Conservation (phyloP, 805 yeast species). For the Ogataea paradorogensis region DNA sequence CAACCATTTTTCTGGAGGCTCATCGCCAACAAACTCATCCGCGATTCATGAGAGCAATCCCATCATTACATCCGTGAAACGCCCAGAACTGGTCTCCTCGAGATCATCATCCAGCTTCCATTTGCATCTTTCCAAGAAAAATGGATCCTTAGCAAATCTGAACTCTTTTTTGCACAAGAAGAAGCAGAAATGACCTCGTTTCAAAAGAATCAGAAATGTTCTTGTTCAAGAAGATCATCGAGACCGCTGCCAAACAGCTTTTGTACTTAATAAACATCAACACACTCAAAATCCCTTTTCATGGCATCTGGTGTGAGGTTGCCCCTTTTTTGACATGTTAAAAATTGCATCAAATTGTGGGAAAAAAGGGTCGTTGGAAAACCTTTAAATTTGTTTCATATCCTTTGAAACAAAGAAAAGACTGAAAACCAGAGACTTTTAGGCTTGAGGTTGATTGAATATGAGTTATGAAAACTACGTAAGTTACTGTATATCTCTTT, state of each 20-base stretch:
- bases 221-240: background rate
- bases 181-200: conserved; percentile 6
- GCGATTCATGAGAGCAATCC: conserved; percentile 3
- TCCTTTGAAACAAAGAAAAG: background rate
- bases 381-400: conserved; percentile 10
- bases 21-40: conserved; percentile 3
- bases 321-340: conserved; percentile 12
- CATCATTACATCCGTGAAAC: conserved; percentile 9
- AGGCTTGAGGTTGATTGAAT: background rate
- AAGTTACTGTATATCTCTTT: conserved; percentile 5
- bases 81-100: conserved; percentile 19
- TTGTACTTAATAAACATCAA: background rate
- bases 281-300: background rate
- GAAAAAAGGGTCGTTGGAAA: conserved; percentile 11
- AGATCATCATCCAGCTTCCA: conserved; percentile 22
- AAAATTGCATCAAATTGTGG: conserved; percentile 18
- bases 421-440: background rate
- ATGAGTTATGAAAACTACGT: conserved; percentile 22
- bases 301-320: conserved; percentile 5
- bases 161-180: conserved; percentile 22
- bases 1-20: conserved; percentile 1
- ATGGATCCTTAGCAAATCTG: conserved; percentile 26
- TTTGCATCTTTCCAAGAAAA: conserved; percentile 20
- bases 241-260: background rate
- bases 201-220: conserved; percentile 7